phyloP scores from a whole-genome alignment of 2,329 filamentous ascomycete genomes.

The Dothistroma pini region DNA sequence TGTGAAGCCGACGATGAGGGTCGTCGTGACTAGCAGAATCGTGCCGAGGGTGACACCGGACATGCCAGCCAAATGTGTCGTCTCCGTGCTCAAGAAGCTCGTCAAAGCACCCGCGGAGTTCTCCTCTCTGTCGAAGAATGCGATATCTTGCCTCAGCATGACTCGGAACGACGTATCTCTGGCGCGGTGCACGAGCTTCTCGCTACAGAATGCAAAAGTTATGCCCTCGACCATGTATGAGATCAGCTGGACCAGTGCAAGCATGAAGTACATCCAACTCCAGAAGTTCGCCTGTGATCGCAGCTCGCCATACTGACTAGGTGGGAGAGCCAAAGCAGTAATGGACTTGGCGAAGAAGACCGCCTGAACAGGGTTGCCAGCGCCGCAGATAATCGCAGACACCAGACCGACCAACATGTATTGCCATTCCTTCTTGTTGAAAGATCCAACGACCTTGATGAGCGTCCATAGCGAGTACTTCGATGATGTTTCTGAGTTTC shows the following conservation, averaged over 20 bases:
- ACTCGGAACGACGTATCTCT: slow-evolving; percentile 78
- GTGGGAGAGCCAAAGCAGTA: slow-evolving; percentile 60
- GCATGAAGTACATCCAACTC: slow-evolving; percentile 83
- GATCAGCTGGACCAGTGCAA: slow-evolving; percentile 70
- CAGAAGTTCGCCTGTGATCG: slow-evolving; percentile 76
- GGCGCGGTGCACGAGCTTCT: slow-evolving; percentile 77
- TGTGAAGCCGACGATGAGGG: slow-evolving; percentile 68
- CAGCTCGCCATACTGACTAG: slow-evolving; percentile 53
- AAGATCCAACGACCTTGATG: slow-evolving; percentile 72
- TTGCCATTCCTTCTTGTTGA: slow-evolving; percentile 70
- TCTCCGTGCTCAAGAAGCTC: slow-evolving; percentile 83
- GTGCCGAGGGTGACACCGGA: slow-evolving; percentile 86
- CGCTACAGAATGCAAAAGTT: slow-evolving; percentile 80
- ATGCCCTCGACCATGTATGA: slow-evolving; percentile 66
- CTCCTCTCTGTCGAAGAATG: slow-evolving; percentile 85
- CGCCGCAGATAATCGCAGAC: slow-evolving; percentile 73
- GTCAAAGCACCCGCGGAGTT: slow-evolving; percentile 87
- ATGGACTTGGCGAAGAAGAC: slow-evolving; percentile 91
- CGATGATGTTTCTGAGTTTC: slow-evolving; percentile 18
- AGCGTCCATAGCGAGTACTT: slow-evolving; percentile 71
- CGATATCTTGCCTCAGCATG: slow-evolving; percentile 88
- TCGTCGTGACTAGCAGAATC: slow-evolving; percentile 74
- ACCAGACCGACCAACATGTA: slow-evolving; percentile 70
- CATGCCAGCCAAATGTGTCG: slow-evolving; percentile 82
- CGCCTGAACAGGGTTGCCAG: slow-evolving; percentile 70